Conservation (phyloP, 2,329 filamentous ascomycete species). For the Fusarium anguioides region DNA sequence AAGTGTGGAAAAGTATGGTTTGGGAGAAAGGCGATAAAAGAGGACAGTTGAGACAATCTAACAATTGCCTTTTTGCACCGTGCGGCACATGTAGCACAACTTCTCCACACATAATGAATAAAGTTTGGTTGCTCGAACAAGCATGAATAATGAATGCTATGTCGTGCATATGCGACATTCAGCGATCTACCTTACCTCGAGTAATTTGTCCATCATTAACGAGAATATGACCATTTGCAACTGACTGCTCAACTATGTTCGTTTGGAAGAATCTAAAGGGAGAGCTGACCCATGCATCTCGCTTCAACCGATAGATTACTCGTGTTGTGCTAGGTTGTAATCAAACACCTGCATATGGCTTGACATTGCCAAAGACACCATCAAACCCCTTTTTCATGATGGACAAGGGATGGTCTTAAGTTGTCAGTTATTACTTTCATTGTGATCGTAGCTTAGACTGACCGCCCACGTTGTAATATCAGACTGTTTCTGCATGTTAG, state of each 20-base stretch:
- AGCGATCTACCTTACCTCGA: conserved; percentile 18
- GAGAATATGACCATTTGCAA: conserved; percentile 3
- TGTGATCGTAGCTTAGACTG: conserved; percentile 19
- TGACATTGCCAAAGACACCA: conserved; percentile 14
- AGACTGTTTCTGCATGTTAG: conserved; percentile 30
- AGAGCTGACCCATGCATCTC: conserved; percentile 35
- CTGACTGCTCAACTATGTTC: conserved; percentile 22
- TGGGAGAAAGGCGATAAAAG: conserved; percentile 8
- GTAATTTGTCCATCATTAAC: conserved; percentile 5
- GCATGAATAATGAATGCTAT: conserved; percentile 31
- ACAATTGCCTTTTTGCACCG: background rate
- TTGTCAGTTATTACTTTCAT: conserved; percentile 32
- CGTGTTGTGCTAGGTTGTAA: conserved; percentile 38
- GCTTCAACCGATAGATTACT: conserved; percentile 27
- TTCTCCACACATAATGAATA: conserved; percentile 32
- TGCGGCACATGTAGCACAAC: background rate
- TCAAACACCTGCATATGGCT: conserved; percentile 36
- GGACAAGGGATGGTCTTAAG: conserved; percentile 30
- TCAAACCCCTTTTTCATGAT: conserved; percentile 29
- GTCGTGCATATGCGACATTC: conserved; percentile 34
- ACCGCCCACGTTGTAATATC: conserved; percentile 31
- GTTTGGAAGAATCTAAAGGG: conserved; percentile 14
- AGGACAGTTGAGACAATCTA: conserved; percentile 16
- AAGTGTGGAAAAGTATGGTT: background rate
- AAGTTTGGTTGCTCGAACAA: conserved; percentile 21